A percentile compares a stretch with the other conserved stretches of the same genome.
These are phyloP conservation scores for Atalantia buxifolia DNA, from an alignment of 345 rosid genomes.

Conservation along the genomic window DNA sequence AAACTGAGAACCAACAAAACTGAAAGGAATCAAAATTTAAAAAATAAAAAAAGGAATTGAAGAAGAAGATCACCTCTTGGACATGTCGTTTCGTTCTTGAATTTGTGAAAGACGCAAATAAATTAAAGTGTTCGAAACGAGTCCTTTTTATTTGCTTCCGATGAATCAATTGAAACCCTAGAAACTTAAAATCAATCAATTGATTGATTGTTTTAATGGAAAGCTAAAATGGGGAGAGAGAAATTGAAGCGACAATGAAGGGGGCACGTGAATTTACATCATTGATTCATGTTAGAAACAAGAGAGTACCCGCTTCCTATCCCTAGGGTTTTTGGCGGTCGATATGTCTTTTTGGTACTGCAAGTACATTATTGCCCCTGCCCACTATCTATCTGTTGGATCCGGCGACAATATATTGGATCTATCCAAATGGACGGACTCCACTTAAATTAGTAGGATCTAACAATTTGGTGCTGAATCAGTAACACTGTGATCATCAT, in stretches of 20 bases:
- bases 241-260: slow-evolving; percentile 10
- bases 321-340: slow-evolving; percentile 20
- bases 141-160: neutral
- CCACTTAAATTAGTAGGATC: no score
- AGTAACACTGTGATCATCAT: no score
- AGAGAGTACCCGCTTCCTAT: neutral
- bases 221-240: slow-evolving; percentile 4
- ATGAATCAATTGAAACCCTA: slow-evolving; percentile 8
- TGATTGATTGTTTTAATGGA: neutral
- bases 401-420: no score
- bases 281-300: slow-evolving; percentile 5
- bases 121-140: neutral
- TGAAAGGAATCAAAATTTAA: neutral
- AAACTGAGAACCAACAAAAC: neutral
- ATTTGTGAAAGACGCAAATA: neutral
- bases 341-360: neutral
- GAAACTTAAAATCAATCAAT: neutral
- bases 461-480: no score
- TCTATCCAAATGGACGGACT: no score
- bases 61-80: slow-evolving; percentile 1
- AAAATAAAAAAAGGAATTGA: neutral
- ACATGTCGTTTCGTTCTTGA: neutral
- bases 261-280: slow-evolving; percentile 8
- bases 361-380: neutral
- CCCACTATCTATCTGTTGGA: neutral